A percentile compares a stretch with the other conserved stretches of the same genome.
These are phyloP conservation scores for Geotrichum australiense DNA, from an alignment of 1,139 yeast species.

Conservation along the genomic window DNA sequence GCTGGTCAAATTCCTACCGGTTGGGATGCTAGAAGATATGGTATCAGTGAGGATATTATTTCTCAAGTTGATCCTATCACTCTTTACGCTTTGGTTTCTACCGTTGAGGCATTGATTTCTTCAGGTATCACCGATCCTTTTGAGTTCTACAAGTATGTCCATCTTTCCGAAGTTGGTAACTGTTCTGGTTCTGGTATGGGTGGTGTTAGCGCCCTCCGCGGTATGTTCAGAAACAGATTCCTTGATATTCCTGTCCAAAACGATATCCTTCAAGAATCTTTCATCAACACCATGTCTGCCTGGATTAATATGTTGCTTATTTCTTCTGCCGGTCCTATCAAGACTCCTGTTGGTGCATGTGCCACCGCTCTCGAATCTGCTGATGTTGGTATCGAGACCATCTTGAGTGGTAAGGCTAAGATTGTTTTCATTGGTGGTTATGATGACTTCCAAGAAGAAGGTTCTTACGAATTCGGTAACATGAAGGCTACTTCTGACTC, in stretches of 20 bases:
- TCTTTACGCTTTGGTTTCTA: constrained; percentile 83
- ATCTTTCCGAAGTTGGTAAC: constrained; percentile 97
- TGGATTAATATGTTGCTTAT: constrained; percentile 98
- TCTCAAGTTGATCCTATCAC: constrained; percentile 96
- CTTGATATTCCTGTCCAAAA: constrained; percentile 90
- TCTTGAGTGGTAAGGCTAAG: constrained; percentile 88
- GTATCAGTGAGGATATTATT: constrained; percentile 89
- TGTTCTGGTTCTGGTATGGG: constrained; percentile 99
- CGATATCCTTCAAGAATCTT: constrained; percentile 94
- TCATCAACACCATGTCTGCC: constrained; percentile 98
- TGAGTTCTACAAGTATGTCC: constrained; percentile 96
- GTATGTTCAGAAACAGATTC: constrained; percentile 95
- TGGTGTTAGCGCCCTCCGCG: constrained; percentile 93
- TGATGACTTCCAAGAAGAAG: constrained; percentile 99
- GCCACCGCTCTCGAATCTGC: constrained; percentile 98
- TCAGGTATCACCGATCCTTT: constrained; percentile 97
- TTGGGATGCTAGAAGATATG: constrained; percentile 93
- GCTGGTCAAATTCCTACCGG: constrained; percentile 99
- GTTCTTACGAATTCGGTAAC: constrained; percentile 94
- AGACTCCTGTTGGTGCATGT: constrained; percentile 99
- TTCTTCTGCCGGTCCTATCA: constrained; percentile 98
- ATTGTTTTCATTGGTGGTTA: constrained; percentile 97
- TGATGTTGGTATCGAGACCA: constrained; percentile 92
- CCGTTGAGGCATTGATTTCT: constrained; percentile 87
- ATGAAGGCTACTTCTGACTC: constrained; percentile 98